Conservation (phyloP, 2,329 filamentous ascomycete genomes). For the Ascosphaera apis region DNA sequence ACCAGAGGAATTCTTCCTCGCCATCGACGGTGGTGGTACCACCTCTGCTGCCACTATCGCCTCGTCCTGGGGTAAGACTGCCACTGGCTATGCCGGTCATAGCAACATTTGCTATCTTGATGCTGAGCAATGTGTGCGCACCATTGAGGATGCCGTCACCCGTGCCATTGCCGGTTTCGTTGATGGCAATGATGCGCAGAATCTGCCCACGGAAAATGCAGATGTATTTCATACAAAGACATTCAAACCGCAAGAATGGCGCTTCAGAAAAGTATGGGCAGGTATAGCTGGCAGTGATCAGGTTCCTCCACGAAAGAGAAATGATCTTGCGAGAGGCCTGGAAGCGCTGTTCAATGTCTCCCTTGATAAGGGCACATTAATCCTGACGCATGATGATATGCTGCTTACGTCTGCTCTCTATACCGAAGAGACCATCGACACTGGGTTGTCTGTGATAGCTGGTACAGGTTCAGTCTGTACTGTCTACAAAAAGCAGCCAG, state of each 20-base stretch:
- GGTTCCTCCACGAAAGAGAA: slow-evolving; percentile 49
- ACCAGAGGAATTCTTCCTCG: not conserved
- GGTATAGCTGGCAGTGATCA: slow-evolving; percentile 45
- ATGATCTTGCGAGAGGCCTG: slow-evolving; percentile 5
- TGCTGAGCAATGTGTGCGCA: not conserved
- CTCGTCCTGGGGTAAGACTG: not conserved
- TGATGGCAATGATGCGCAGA: not conserved
- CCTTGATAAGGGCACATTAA: slow-evolving; percentile 6
- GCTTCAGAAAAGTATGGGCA: slow-evolving; percentile 5
- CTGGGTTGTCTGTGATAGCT: slow-evolving; percentile 10
- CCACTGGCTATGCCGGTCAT: not conserved
- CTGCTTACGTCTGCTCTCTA: slow-evolving; percentile 13
- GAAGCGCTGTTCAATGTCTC: slow-evolving; percentile 10
- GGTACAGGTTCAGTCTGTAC: slow-evolving; percentile 24
- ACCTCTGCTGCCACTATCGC: not conserved
- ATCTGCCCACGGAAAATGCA: not conserved
- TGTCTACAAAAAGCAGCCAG: slow-evolving; percentile 10
- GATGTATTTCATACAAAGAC: not conserved
- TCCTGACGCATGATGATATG: slow-evolving; percentile 19
- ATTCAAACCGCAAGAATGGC: not conserved
- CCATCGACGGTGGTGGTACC: not conserved
- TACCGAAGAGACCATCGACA: slow-evolving; percentile 12
- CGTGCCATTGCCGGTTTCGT: not conserved
- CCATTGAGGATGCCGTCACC: not conserved
- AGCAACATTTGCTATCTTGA: not conserved